phyloP scores from a whole-genome alignment of 1,284 basidiomycete genomes.

The Marasmius fiardii region DNA sequence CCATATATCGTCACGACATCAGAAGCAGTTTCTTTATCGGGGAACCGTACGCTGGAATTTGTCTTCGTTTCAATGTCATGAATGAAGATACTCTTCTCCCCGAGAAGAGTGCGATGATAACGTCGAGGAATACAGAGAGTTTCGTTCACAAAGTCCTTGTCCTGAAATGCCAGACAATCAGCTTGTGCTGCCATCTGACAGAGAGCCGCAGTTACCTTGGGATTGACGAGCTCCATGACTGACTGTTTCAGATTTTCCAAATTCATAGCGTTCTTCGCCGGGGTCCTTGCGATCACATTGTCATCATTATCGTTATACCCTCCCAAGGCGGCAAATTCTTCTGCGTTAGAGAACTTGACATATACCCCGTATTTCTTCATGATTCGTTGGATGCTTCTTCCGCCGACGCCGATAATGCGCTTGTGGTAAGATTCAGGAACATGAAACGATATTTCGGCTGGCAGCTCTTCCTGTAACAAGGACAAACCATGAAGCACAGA shows the following conservation, averaged over 20 bases:
- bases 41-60: constrained; percentile 92
- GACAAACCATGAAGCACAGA: constrained; percentile 87
- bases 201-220: constrained; percentile 61
- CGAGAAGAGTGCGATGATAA: constrained; percentile 92
- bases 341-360: constrained; percentile 98
- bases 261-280: constrained; percentile 96
- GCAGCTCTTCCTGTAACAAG: constrained; percentile 93
- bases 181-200: constrained; percentile 1
- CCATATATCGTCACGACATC: constrained; percentile 93
- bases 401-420: constrained; percentile 98
- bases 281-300: constrained; percentile 96
- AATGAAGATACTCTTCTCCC: constrained; percentile 96
- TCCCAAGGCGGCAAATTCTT: constrained; percentile 93
- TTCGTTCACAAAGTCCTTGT: constrained; percentile 96
- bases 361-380: constrained; percentile 99
- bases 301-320: constrained; percentile 98
- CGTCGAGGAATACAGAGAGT: constrained; percentile 90
- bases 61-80: constrained; percentile 97
- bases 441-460: constrained; percentile 99
- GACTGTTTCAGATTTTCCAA: constrained; percentile 94
- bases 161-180: constrained; percentile 44
- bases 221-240: constrained; percentile 97
- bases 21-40: constrained; percentile 92
- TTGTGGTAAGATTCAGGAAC: constrained; percentile 99
- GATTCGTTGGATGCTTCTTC: constrained; percentile 97